These are phyloP conservation scores for Morella rubra DNA, from an alignment of 306 rosid genomes.

Conservation along the genomic window DNA sequence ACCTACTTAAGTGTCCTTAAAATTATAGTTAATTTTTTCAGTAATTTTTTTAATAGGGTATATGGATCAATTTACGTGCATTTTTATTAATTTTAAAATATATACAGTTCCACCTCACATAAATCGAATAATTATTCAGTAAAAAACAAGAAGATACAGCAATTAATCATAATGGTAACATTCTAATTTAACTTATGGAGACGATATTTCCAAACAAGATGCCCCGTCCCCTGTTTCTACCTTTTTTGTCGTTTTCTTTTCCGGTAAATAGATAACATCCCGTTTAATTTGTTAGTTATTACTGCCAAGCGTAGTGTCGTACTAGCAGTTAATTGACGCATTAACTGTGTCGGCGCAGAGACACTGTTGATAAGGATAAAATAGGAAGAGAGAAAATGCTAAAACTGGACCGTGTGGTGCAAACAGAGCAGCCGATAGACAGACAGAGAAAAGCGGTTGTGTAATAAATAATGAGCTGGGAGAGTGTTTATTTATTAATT, in stretches of 20 bases:
- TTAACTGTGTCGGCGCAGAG: slow-evolving; percentile 23
- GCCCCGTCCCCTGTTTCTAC: too few relatives aligned
- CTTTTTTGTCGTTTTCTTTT: not conserved
- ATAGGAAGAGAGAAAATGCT: not conserved
- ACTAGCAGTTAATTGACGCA: not conserved
- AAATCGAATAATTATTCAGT: too few relatives aligned
- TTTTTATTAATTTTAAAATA: too few relatives aligned
- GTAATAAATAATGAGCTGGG: slow-evolving; percentile 1
- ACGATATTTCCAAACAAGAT: not conserved
- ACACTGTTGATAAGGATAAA: not conserved
- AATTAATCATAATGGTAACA: too few relatives aligned
- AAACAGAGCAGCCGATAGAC: not conserved
- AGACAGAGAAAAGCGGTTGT: not conserved
- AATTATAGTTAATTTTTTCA: too few relatives aligned
- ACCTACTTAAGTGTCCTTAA: too few relatives aligned
- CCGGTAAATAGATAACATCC: not conserved
- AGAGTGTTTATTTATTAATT: not conserved
- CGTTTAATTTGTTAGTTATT: not conserved
- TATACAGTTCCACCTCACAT: too few relatives aligned
- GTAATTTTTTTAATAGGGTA: too few relatives aligned
- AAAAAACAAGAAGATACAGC: too few relatives aligned
- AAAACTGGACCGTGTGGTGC: not conserved
- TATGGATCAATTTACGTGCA: too few relatives aligned
- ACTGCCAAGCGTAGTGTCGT: not conserved
- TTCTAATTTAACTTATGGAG: not conserved